phyloP scores from a whole-genome alignment of 2,329 filamentous ascomycete species.

The Fonsecaea pedrosoi region DNA sequence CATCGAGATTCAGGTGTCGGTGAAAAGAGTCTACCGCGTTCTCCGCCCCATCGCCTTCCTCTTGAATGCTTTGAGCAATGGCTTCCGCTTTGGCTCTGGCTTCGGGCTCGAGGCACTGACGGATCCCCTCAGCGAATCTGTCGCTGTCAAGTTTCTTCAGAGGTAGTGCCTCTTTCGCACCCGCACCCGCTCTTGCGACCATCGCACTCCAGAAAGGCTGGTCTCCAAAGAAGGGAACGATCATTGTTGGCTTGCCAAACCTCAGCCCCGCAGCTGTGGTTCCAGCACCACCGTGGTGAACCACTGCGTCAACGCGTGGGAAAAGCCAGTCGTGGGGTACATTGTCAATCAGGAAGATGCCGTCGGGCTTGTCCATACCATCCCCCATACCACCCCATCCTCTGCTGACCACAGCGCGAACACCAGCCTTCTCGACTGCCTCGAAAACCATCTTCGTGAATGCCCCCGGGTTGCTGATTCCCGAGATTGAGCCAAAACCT shows the following conservation, averaged over 20 bases:
- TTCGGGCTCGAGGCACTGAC: conserved; percentile 45
- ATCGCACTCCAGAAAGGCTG: conserved; percentile 57
- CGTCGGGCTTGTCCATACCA: conserved; percentile 43
- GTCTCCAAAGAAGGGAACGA: conserved; percentile 54
- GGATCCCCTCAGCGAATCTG: conserved; percentile 48
- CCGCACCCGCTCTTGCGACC: conserved; percentile 52
- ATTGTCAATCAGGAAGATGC: conserved; percentile 46
- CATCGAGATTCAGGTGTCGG: conserved; percentile 44
- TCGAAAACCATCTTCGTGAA: conserved; percentile 48
- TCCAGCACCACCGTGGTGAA: conserved; percentile 49
- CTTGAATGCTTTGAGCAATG: conserved; percentile 47
- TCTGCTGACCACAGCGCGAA: conserved; percentile 48
- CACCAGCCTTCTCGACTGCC: conserved; percentile 44
- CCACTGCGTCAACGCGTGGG: conserved; percentile 45
- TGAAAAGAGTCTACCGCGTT: conserved; percentile 53
- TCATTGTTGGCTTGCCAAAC: conserved; percentile 47
- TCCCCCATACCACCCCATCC: conserved; percentile 49
- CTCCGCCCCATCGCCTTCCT: conserved; percentile 49
- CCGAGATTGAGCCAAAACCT: conserved; percentile 47
- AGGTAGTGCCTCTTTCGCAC: conserved; percentile 48
- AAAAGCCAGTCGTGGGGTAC: conserved; percentile 51
- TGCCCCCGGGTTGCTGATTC: conserved; percentile 46
- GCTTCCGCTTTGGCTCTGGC: conserved; percentile 43
- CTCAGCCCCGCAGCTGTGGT: conserved; percentile 48
- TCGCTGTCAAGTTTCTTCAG: conserved; percentile 46